Evolutionary conservation across 2,329 filamentous ascomycete genomes (phyloP).

Genomic region (Fusarium secorum): DNA sequence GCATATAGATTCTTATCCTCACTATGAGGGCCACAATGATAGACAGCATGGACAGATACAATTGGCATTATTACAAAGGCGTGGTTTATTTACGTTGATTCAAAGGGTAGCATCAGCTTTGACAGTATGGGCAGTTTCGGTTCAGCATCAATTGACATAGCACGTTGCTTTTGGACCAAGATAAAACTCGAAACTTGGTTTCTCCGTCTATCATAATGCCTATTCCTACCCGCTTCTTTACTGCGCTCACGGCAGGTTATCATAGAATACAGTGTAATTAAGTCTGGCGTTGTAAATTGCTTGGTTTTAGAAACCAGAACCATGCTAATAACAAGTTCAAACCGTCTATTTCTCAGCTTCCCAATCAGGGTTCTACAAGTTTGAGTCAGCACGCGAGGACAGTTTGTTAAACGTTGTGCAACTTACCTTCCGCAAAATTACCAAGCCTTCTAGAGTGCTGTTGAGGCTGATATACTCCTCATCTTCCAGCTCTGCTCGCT

Average conservation of each 20-base stretch:
- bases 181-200: conserved; percentile 34
- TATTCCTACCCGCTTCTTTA: conserved; percentile 28
- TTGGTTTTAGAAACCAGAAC: conserved; percentile 24
- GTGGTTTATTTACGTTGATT: conserved; percentile 1
- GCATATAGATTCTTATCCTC: conserved; percentile 33
- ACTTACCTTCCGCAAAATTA: conserved; percentile 94
- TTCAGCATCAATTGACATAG: background rate
- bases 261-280: conserved; percentile 46
- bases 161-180: conserved; percentile 14
- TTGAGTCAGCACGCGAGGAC: conserved; percentile 20
- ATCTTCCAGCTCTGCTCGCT: conserved; percentile 95
- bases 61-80: conserved; percentile 6
- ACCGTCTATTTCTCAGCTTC: conserved; percentile 48
- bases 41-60: conserved; percentile 24
- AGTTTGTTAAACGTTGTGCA: background rate
- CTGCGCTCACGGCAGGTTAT: conserved; percentile 44
- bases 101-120: background rate
- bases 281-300: conserved; percentile 34
- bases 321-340: conserved; percentile 30
- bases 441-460: conserved; percentile 90
- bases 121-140: background rate
- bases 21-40: conserved; percentile 13
- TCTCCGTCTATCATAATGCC: conserved; percentile 42
- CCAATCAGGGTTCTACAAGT: conserved; percentile 51
- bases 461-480: conserved; percentile 95